Evolutionary conservation across 1,284 basidiomycete species (phyloP), one percentile per base, ranked within the genome.

Genomic region (Ustilago trichophora): DNA sequence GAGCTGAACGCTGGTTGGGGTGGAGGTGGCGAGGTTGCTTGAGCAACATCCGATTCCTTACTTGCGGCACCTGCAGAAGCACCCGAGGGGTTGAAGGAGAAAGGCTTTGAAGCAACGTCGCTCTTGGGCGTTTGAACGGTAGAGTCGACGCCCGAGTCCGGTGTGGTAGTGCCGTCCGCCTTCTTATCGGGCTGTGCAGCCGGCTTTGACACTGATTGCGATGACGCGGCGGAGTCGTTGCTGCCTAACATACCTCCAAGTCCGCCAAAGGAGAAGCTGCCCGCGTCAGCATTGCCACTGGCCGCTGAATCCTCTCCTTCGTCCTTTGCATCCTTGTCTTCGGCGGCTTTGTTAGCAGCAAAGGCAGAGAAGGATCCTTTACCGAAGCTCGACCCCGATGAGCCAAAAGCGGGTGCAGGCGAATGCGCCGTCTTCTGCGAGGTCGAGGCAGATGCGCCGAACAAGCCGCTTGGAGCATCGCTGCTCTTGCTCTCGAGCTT

Each of bases 191-290:
- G 19, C 29, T 50, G 34, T 33, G 24, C 27, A 26, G 36, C 46
- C 19, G 37, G 4, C 19, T 40, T 36, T 7, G 40, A 3, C 45
- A 49, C 38, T 4, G 48, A 29, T 22, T 33, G 31, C 6, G 47
- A 51, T 1, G 52, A 52, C 34, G 34, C 3, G 10, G 49, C 41
- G 3, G 53, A 53, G 32, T 57, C 53, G 9, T 56, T 51, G 52
- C 56, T 55, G 13, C 47, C 58, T 7, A 68, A 33, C 35, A 67
- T 45, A 18, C 25, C 35, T 27, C 47, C 62, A 15, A 67, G 31
- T 12, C 51, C 62, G 11, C 69, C 72, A 19, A 75, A 75, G 6
- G 72, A 69, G 37, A 75, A 69, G n/a, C 52, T 60, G 19, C 52
- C 33, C 4, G 65, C 31, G 24, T 45, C 47, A 16, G 29, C 49